Evolutionary conservation across 805 yeast genomes (phyloP).

Genomic region (Lipomyces lipofer): DNA sequence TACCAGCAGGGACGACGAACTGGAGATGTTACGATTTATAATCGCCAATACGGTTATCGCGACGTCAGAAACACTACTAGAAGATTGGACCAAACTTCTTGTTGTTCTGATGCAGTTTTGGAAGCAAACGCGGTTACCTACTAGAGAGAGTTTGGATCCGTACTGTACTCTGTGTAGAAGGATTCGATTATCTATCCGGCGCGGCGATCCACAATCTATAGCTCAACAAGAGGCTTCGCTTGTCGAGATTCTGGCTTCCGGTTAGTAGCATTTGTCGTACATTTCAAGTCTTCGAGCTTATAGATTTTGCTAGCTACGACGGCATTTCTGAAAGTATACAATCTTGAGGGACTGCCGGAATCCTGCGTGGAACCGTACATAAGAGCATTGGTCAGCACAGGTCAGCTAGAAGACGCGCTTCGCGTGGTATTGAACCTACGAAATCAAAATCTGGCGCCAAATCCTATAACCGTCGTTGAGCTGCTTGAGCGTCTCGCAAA

Average conservation of each 20-base stretch:
- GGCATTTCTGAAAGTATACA: neutral
- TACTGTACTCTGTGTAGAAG: neutral
- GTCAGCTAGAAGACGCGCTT: constrained; percentile 3
- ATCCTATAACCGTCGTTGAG: constrained; percentile 1
- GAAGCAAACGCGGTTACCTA: neutral
- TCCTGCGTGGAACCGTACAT: constrained; percentile 10
- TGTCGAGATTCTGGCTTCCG: no score
- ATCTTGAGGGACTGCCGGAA: constrained; percentile 17
- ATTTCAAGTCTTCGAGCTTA: no score
- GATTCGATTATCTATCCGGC: no score
- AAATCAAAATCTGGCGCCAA: constrained; percentile 4
- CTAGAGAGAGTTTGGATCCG: neutral
- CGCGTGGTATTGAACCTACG: constrained; percentile 9
- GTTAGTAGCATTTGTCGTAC: no score
- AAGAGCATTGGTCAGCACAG: neutral
- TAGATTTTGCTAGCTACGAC: neutral
- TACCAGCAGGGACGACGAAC: no score
- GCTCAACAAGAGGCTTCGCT: no score
- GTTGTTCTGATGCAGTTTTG: neutral
- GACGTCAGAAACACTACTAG: neutral
- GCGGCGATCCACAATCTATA: no score
- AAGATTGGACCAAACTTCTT: neutral
- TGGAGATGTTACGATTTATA: no score
- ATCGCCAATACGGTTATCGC: no score
- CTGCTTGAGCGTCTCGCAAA: neutral